Evolutionary conservation across 805 yeast genomes (phyloP).

Genomic region (Myxozyma lipomycoides): DNA sequence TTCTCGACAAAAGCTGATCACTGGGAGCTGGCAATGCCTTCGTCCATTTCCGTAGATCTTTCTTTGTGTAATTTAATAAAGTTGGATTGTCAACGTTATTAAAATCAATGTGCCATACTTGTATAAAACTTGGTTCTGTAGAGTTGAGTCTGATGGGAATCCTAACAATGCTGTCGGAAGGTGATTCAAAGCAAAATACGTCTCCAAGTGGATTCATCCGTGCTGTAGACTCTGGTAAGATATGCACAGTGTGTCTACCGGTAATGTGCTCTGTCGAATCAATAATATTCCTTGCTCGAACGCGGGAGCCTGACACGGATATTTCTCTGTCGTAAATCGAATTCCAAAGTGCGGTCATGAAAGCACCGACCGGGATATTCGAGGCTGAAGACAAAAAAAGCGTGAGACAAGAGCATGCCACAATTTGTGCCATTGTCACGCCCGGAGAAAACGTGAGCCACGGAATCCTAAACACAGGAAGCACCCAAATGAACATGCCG

Average conservation of each 20-base stretch:
- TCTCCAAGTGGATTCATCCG: constrained; percentile 69
- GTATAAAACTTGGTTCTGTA: constrained; percentile 65
- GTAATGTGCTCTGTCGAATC: constrained; percentile 57
- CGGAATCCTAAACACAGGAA: constrained; percentile 75
- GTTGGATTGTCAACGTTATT: constrained; percentile 46
- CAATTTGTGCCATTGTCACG: constrained; percentile 49
- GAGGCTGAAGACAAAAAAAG: constrained; percentile 41
- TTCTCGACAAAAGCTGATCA: constrained; percentile 5
- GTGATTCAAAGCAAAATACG: constrained; percentile 51
- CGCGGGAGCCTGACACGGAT: constrained; percentile 37
- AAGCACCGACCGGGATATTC: constrained; percentile 22
- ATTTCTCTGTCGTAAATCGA: constrained; percentile 35
- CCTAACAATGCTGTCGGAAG: constrained; percentile 34
- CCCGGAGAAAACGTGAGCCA: constrained; percentile 61
- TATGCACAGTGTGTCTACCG: constrained; percentile 82
- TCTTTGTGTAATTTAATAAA: constrained; percentile 51
- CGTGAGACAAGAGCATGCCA: constrained; percentile 48
- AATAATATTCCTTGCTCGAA: constrained; percentile 35
- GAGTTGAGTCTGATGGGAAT: constrained; percentile 81
- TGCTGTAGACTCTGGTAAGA: constrained; percentile 88
- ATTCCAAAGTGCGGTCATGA: constrained; percentile 29
- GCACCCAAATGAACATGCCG: constrained; percentile 57
- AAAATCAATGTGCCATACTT: constrained; percentile 58
- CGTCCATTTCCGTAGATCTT: constrained; percentile 47
- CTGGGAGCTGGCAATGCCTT: constrained; percentile 17